phyloP scores from a whole-genome alignment of 768 basidiomycete genomes.

The Dacryopinax primogenitus region DNA sequence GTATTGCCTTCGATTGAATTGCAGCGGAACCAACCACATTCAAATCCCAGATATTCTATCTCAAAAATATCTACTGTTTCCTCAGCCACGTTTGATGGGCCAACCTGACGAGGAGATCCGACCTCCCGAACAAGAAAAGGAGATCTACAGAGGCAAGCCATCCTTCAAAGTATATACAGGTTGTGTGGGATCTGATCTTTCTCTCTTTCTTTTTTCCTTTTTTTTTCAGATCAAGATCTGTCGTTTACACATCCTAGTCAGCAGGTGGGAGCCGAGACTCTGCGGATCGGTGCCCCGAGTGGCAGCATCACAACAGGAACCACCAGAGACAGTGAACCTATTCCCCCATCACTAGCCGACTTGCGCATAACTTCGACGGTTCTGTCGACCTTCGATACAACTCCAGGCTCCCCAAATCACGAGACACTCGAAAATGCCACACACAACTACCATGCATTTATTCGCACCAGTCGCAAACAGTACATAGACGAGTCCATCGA shows the following conservation, averaged over 20 bases:
- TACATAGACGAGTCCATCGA: not conserved
- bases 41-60: not conserved
- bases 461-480: not conserved
- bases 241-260: not conserved
- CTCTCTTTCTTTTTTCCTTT: not conserved
- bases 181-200: not conserved
- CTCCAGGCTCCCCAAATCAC: not conserved
- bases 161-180: not conserved
- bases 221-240: not conserved
- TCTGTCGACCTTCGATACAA: not conserved
- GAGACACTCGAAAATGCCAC: constrained; percentile 1
- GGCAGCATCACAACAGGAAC: not conserved
- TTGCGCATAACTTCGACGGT: not conserved
- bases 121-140: not conserved
- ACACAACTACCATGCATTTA: not conserved
- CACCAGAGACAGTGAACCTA: not conserved
- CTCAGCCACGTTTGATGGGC: not conserved
- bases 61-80: not conserved
- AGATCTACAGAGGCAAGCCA: not conserved
- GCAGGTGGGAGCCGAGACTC: not conserved
- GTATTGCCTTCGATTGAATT: not conserved
- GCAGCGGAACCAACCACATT: not conserved
- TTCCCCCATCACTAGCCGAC: not conserved
- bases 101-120: not conserved
- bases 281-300: not conserved